These are phyloP conservation scores for Ehretia macrophylla DNA, from an alignment of 257 asterid species.

Conservation along the genomic window DNA sequence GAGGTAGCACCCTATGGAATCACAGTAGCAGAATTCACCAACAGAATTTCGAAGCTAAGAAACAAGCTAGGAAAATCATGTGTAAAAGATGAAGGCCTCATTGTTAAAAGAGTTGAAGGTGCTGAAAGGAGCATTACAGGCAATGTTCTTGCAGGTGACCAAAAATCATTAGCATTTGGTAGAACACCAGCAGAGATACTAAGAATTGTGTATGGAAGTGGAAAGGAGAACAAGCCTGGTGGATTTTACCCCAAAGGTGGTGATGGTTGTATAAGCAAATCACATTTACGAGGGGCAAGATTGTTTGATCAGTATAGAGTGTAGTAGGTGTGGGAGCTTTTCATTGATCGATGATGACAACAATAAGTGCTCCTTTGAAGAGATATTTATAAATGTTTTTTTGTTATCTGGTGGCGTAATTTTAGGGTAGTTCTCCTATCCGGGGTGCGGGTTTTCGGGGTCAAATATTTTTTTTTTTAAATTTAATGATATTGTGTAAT, in stretches of 20 bases:
- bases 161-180: constrained; percentile 43
- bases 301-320: neutral
- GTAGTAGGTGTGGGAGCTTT: too few species aligned
- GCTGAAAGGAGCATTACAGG: constrained; percentile 58
- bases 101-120: constrained; percentile 33
- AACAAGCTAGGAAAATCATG: constrained; percentile 52
- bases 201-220: constrained; percentile 59
- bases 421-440: too few species aligned
- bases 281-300: constrained; percentile 18
- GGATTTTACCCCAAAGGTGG: constrained; percentile 81
- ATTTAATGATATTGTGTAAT: too few species aligned
- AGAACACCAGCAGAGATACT: constrained; percentile 73
- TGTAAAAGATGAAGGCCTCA: constrained; percentile 69
- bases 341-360: too few species aligned
- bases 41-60: constrained; percentile 28
- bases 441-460: too few species aligned
- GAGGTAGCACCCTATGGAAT: too few species aligned
- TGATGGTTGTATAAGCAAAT: constrained; percentile 57
- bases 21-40: constrained; percentile 36
- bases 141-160: constrained; percentile 54
- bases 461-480: too few species aligned
- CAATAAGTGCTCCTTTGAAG: too few species aligned
- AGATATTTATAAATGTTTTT: too few species aligned
- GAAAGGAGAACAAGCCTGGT: constrained; percentile 53
- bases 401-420: too few species aligned